A percentile compares a stretch with the other conserved stretches of the same genome.
Conservation (phyloP, 768 basidiomycete genomes). For the Ephemerocybe angulata region DNA sequence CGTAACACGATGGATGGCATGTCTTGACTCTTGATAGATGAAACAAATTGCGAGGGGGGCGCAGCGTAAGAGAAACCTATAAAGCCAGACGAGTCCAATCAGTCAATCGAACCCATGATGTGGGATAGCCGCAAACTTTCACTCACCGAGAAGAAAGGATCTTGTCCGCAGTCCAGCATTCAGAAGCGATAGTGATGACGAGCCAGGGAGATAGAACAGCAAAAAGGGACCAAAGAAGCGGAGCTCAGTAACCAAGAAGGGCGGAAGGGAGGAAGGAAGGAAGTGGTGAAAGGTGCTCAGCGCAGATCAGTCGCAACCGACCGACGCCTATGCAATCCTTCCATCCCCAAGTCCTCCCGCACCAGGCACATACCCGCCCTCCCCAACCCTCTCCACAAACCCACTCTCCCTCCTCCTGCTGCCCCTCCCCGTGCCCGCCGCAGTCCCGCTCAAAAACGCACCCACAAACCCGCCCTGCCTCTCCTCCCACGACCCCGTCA, state of each 20-base stretch:
- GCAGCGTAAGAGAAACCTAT: slow-evolving; percentile 3
- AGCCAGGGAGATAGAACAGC: background rate
- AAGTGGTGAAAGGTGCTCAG: background rate
- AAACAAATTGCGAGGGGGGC: background rate
- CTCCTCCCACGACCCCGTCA: slow-evolving; percentile 7
- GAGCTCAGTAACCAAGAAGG: background rate
- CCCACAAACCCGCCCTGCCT: slow-evolving; percentile 6
- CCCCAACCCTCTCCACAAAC: slow-evolving; percentile 9
- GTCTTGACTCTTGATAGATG: slow-evolving; percentile 2
- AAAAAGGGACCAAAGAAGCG: background rate
- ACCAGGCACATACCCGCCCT: slow-evolving; percentile 1
- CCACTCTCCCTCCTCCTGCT: slow-evolving; percentile 9
- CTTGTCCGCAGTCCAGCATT: background rate
- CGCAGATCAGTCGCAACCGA: background rate
- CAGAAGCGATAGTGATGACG: background rate
- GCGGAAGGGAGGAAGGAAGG: background rate
- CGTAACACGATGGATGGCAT: background rate
- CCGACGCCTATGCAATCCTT: slow-evolving; percentile 3
- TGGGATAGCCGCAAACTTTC: background rate
- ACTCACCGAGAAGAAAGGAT: background rate
- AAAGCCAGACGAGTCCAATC: background rate
- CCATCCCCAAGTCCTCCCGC: slow-evolving; percentile 9
- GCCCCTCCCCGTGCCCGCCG: background rate
- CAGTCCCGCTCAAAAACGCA: background rate
- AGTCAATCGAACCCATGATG: background rate